A percentile compares a stretch with the other conserved stretches of the same genome.
Conservation (phyloP, 345 rosid species). For the Garcia nutans region DNA sequence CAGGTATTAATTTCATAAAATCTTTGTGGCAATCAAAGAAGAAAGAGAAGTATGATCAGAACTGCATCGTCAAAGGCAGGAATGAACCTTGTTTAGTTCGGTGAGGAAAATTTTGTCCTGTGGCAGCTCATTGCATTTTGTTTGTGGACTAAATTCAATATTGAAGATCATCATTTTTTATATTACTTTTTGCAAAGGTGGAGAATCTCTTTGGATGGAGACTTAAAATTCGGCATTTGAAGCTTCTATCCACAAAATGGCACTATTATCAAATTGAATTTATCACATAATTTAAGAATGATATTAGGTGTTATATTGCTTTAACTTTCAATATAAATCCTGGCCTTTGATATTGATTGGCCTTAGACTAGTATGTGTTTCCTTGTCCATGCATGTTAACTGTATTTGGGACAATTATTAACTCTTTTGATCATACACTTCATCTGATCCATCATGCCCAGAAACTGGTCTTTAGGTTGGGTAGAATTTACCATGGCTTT, state of each 20-base stretch:
- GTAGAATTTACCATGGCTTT: not conserved
- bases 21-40: constrained; percentile 85
- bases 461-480: not conserved
- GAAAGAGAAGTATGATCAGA: constrained; percentile 84
- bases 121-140: not conserved
- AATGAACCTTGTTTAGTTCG: constrained; percentile 93
- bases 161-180: not conserved
- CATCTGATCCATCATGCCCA: not conserved
- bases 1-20: constrained; percentile 65
- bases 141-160: not conserved
- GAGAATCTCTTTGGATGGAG: not conserved
- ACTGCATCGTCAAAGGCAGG: constrained; percentile 75
- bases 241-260: not conserved
- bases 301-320: not conserved
- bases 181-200: not conserved
- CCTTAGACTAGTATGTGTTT: not conserved
- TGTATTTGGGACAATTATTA: not conserved
- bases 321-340: not conserved
- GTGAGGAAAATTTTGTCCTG: constrained; percentile 40
- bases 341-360: not conserved
- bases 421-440: not conserved
- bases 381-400: not conserved
- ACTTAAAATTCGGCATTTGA: not conserved
- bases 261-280: not conserved
- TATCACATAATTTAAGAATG: not conserved